Evolutionary conservation across 768 basidiomycete species (phyloP).

Genomic region (Termitomyces sp.): DNA sequence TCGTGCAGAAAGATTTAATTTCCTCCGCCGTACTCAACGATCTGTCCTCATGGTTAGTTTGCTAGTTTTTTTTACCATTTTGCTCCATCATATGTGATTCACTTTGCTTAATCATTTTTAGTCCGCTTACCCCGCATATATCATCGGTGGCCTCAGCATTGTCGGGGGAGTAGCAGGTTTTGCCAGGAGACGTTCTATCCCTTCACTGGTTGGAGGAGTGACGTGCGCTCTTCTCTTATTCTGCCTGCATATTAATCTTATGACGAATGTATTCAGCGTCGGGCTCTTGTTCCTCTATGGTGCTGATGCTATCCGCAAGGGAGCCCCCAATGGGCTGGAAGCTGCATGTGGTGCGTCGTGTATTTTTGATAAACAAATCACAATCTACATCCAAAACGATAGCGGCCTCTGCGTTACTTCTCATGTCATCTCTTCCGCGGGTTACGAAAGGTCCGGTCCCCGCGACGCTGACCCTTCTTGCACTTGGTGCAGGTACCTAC

Average conservation of each 20-base stretch:
- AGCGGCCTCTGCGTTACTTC: slow-evolving; percentile 74
- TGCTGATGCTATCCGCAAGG: slow-evolving; percentile 68
- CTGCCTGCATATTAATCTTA: not conserved
- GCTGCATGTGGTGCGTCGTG: slow-evolving; percentile 61
- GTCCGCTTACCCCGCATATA: slow-evolving; percentile 80
- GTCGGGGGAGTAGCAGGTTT: slow-evolving; percentile 74
- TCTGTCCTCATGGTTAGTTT: not conserved
- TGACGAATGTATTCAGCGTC: slow-evolving; percentile 38
- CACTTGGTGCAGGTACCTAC: slow-evolving; percentile 56
- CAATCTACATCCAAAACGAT: not conserved
- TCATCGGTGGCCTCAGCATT: slow-evolving; percentile 72
- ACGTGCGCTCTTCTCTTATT: slow-evolving; percentile 37
- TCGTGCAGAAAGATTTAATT: not conserved
- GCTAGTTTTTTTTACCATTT: not conserved
- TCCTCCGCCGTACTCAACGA: not conserved
- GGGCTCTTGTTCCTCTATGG: slow-evolving; percentile 78
- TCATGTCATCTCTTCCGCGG: slow-evolving; percentile 72
- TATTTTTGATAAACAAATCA: not conserved
- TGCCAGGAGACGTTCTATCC: slow-evolving; percentile 66
- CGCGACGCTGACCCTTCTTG: slow-evolving; percentile 51
- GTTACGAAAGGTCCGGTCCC: slow-evolving; percentile 73
- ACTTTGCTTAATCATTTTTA: slow-evolving; percentile 18
- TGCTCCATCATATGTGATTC: not conserved
- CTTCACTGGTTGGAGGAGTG: slow-evolving; percentile 78
- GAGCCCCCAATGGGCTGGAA: slow-evolving; percentile 69